Base-by-base conservation (phyloP, 495 filamentous ascomycete species). In the Cetradonia linearis region DNA sequence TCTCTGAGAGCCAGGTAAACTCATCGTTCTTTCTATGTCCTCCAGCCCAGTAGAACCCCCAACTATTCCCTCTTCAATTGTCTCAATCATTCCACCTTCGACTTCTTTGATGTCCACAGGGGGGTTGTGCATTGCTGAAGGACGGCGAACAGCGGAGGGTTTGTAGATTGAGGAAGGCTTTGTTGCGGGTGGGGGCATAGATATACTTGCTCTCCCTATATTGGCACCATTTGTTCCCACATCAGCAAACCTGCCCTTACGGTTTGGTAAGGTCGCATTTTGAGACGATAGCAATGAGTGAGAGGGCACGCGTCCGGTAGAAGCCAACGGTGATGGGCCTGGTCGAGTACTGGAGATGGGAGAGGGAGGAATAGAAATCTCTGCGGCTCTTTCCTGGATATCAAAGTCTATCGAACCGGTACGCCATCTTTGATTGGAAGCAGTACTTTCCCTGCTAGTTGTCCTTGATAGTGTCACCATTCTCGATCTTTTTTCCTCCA, bases 161-260 rank as follows among this genome's bases (percentile, higher is more conserved):
- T 42, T 61, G 44, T 62, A 58, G 36, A 56, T 54, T 37, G 61
- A 61, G 6, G 65, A 40, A 30, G 73, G 62, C 65, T 70, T 69
- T 20, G 68, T 60, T 2, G 71, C 56, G 13, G 79, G 76, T 47
- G 82, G 77, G 14, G 82, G 82, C 80, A 84, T 83, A 16, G 80
- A 85, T 25, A 84, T 72, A 65, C 76, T 82, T 50, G 80, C 76
- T 63, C 76, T 76, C 50, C 81, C 81, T 37, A 76, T 71, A 66
- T 76, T 76, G 30, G 70, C 68, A 48, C 70, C 70, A 36, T 70
- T 75, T 46, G 75, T 79, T 48, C 78, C 78, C 30, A 70, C 58
- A 58, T 83, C 81, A 4, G 74, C 76, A 66, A 81, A 75, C 40
- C 76, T 71, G 55, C 78, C 72, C 65, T 84, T 85, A 53, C 76